Percentiles rank a stretch among this genome's conserved stretches.
These are phyloP conservation scores for Silene vulgaris DNA, from an alignment of 179 eudicot genomes.

Conservation along the genomic window DNA sequence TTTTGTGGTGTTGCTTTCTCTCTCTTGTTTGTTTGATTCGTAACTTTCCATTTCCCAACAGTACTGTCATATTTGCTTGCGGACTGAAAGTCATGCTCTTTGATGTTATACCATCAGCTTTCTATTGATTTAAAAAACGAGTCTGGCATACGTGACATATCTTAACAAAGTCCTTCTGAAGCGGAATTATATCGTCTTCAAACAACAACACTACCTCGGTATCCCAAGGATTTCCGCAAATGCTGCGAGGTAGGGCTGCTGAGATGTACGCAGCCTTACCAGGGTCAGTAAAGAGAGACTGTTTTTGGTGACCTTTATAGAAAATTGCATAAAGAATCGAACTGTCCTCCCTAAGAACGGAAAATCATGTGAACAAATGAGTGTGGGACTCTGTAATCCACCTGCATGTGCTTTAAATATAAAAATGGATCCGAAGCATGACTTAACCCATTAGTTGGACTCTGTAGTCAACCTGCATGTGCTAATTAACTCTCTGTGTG, in stretches of 20 bases:
- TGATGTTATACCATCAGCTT: background rate
- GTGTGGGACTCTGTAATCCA: too few relatives aligned
- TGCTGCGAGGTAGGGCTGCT: background rate
- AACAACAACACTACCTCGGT: background rate
- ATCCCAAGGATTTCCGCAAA: background rate
- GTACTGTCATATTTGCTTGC: background rate
- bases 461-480: too few relatives aligned
- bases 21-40: background rate
- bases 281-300: background rate
- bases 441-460: too few relatives aligned
- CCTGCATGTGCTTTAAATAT: too few relatives aligned
- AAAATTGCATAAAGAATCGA: background rate
- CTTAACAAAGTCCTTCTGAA: background rate
- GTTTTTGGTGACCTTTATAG: background rate
- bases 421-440: too few relatives aligned
- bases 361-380: too few relatives aligned
- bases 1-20: slow-evolving; percentile 8
- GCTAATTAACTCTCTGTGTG: too few relatives aligned
- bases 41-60: background rate
- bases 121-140: background rate
- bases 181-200: background rate
- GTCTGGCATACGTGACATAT: background rate
- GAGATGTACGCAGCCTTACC: background rate
- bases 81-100: background rate
- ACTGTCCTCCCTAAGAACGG: background rate